A percentile compares a stretch with the other conserved stretches of the same genome.
These are phyloP conservation scores for Sisymbrium altissimum DNA, from an alignment of 345 rosid species.

Conservation along the genomic window DNA sequence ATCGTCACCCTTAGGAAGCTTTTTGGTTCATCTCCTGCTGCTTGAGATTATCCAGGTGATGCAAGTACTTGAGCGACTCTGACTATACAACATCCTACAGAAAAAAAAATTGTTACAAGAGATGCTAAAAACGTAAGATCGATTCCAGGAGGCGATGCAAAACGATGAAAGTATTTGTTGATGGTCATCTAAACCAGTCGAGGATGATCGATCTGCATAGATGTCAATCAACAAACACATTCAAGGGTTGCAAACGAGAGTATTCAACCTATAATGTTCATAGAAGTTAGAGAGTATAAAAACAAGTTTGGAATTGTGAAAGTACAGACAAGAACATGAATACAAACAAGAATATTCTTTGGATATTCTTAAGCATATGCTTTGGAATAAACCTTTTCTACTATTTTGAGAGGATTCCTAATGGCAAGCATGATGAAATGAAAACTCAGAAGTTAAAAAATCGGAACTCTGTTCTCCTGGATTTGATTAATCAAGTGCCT, in stretches of 20 bases:
- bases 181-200: constrained; percentile 35
- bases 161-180: constrained; percentile 34
- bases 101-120: not conserved
- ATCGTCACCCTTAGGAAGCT: not conserved
- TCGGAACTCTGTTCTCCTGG: not conserved
- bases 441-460: not conserved
- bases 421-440: constrained; percentile 25
- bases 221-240: constrained; percentile 36
- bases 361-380: constrained; percentile 37
- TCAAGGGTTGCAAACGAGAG: constrained; percentile 27
- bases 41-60: not conserved
- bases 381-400: constrained; percentile 32
- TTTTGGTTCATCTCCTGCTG: not conserved
- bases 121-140: not conserved
- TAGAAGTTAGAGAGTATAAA: constrained; percentile 21
- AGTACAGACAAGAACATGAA: constrained; percentile 20
- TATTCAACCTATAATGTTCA: not conserved
- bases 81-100: not conserved
- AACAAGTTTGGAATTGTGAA: constrained; percentile 8
- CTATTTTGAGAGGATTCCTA: not conserved
- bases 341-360: constrained; percentile 26
- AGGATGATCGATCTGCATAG: constrained; percentile 25
- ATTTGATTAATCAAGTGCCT: not conserved
- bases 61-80: not conserved
- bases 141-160: constrained; percentile 18